Base-by-base conservation (phyloP, 495 filamentous ascomycete species). In the Opeltia flavorubescens region DNA sequence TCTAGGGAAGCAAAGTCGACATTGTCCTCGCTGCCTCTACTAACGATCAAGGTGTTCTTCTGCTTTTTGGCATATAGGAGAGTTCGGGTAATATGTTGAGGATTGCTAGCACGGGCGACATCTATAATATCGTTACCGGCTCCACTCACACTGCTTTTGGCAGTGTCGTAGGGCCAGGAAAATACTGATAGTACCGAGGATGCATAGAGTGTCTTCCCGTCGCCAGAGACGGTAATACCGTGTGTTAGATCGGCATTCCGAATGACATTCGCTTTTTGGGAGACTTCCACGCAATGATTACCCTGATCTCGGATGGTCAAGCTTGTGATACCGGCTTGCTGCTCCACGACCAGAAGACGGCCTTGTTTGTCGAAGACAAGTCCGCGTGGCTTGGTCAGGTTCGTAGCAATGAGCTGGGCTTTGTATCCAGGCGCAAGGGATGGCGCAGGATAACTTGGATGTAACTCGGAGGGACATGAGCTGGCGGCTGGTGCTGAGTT, bases 181-280 rank as follows among this genome's bases (percentile, higher is more conserved):
- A 67, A 79, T 17, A 77, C 82, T 1, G 62, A 50, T n/a, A 71
- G 58, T 0, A 65, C 9, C 8, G 71, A 68, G 5, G 78, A 83
- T 15, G 76, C 80, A 53, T 79, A 84, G 29, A 86, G 59, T 2
- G 71, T 80, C 25, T 57, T 62, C 21, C 77, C 78, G 54, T 82
- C 76, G 18, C 17, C 24, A 15, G 64, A 64, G 24, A 85, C 53
- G 24, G 73, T 69, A 34, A 86, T 68, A 20, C 82, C 81, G 55
- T 86, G 81, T 52, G 76, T 78, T 11, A 81, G 57, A 63, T 77
- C 44, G 15, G 55, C 49, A 33, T 58, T 43, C 26, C 57, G 48
- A 9, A 68, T 54, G 13, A 74, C 41, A n/a, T 61, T 44, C 4
- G 55, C 63, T 23, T 55, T 62, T 26, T 64, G 50, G n/a, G 50